Evolutionary conservation across 2,329 filamentous ascomycete species (phyloP), one percentile per base, ranked within the genome.

Genomic region (Trichophyton benhamiae): DNA sequence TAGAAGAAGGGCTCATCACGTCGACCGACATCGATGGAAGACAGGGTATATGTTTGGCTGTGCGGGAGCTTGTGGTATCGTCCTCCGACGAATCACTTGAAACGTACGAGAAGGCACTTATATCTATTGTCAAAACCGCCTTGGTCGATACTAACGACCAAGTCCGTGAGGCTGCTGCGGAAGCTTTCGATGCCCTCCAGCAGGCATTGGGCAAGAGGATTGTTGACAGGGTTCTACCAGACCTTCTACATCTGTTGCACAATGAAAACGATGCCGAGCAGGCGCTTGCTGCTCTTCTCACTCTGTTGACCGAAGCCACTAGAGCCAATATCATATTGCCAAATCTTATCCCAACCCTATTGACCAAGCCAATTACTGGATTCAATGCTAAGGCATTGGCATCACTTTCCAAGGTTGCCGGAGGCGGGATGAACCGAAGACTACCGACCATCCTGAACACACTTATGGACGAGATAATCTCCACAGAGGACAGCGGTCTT

Each of bases 331-430:
- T 96, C 67, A 99, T 99, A 68, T 79, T 99, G 62, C 95, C 94
- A 20, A 96, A 95, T 74, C 86, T 99, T 61, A 90, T 99, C 63
- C 94, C 95, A 0, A 97, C 91, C 1, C 82, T 99, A 36, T 88
- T 95, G 63, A 87, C 88, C 7, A 86, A 90, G 60, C 94, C 94
- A 1, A 96, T 99, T 67, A 88, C 91, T 30, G 84, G 87, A 0
- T 99, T 99, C 81, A 96, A 99, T 71, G 94, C 95, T 63, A 91
- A 87, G 72, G 94, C 94, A 11, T 78, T 99, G 65, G 94, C 94
- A 42, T 97, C 94, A 27, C 77, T 99, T 68, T 91, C 95, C 58
- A 87, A 91, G 74, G 95, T 99, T 58, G 92, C 94, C 63, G 87
- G 91, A 60, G 82, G 87, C 60, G 87, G 91, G 60, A 96, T 99